These are phyloP conservation scores for Poterioochromonas sp. DNA, from an alignment of 352 stramenopile genomes.

Conservation along the genomic window DNA sequence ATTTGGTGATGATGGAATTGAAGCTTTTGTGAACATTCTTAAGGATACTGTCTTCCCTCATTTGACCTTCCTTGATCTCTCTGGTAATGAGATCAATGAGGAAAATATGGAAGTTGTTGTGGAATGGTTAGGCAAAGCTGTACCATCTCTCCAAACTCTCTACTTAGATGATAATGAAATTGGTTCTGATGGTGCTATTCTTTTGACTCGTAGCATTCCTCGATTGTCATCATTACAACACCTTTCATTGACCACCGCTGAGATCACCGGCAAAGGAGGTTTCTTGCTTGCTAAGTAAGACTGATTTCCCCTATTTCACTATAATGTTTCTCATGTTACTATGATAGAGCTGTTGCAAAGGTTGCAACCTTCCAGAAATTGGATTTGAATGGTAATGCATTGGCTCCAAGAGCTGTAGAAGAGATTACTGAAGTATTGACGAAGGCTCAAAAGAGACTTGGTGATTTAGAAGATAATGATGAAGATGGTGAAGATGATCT, in stretches of 20 bases:
- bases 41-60: slow-evolving; percentile 52
- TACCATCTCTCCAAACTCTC: slow-evolving; percentile 58
- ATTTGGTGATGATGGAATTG: slow-evolving; percentile 72
- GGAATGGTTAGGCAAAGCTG: slow-evolving; percentile 50
- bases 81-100: slow-evolving; percentile 68
- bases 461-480: slow-evolving; percentile 15
- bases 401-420: background rate
- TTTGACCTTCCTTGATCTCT: slow-evolving; percentile 71
- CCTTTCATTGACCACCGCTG: slow-evolving; percentile 67
- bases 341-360: background rate
- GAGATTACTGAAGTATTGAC: background rate
- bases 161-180: slow-evolving; percentile 85
- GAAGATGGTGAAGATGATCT: slow-evolving; percentile 15
- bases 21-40: slow-evolving; percentile 52
- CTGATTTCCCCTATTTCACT: background rate
- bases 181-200: slow-evolving; percentile 61
- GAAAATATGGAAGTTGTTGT: slow-evolving; percentile 49
- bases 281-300: slow-evolving; percentile 33
- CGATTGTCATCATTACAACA: slow-evolving; percentile 52
- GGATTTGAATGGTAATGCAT: background rate
- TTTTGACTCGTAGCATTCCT: slow-evolving; percentile 58
- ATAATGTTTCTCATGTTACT: too few relatives aligned
- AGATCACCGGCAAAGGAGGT: slow-evolving; percentile 67
- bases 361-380: background rate
- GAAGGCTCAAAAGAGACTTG: background rate